A percentile compares a stretch with the other conserved stretches of the same genome.
These are phyloP conservation scores for Phyllosticta paracitricarpa DNA, from an alignment of 2,329 filamentous ascomycete species.

Conservation along the genomic window DNA sequence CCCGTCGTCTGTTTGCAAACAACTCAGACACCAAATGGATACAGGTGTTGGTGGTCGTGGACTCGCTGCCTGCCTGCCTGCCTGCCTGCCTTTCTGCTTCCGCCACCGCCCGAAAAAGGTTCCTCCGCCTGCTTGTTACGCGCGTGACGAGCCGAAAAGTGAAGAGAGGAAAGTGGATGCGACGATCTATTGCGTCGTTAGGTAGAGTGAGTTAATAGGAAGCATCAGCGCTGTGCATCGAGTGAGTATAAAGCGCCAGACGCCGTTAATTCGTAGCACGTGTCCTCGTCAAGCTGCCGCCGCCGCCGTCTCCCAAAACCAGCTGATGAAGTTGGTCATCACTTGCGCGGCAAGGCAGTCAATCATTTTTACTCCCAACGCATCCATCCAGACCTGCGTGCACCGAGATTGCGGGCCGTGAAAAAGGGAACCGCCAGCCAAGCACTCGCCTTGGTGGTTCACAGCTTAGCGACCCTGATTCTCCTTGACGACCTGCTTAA, in stretches of 20 bases:
- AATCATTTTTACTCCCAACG: background rate
- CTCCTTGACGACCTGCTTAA: slow-evolving; percentile 77
- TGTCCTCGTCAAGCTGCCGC: background rate
- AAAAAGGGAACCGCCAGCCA: background rate
- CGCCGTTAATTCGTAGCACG: background rate
- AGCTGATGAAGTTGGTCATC: background rate
- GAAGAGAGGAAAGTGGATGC: background rate
- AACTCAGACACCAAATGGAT: too few relatives aligned
- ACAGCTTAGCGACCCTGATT: slow-evolving; percentile 48
- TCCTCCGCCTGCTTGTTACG: too few relatives aligned
- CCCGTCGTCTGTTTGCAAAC: too few relatives aligned
- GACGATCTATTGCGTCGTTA: background rate
- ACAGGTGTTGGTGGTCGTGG: too few relatives aligned
- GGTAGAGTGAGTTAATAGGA: background rate
- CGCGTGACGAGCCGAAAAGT: too few relatives aligned
- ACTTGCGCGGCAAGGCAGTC: background rate
- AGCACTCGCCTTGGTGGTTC: background rate
- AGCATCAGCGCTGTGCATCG: background rate
- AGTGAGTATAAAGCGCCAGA: background rate
- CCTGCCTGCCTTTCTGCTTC: too few relatives aligned
- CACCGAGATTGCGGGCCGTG: background rate
- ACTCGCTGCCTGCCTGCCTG: too few relatives aligned
- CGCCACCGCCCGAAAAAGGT: too few relatives aligned
- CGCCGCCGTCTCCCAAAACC: background rate
- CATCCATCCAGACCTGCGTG: background rate